Base-by-base conservation (phyloP, 805 yeast species). In the Lipomyces oligophaga region DNA sequence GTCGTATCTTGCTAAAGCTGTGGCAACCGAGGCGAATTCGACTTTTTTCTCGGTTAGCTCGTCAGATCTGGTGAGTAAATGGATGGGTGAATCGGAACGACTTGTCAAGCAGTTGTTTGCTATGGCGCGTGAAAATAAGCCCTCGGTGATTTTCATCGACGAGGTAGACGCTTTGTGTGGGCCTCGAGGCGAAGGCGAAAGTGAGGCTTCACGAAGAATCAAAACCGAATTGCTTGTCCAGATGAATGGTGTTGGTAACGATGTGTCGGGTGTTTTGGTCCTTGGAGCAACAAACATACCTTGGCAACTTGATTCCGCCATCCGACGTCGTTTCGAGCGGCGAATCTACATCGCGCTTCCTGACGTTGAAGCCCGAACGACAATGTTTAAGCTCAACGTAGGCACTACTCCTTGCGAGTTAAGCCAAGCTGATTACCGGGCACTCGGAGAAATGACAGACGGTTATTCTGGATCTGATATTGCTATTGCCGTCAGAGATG, bases 31-130 rank as follows among this genome's bases (percentile, higher is more conserved):
- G 61, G 96, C 97, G 40, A 88, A 90, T 64, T 86, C 97, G 0
- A 93, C 98, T 0, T 93, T 93, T 60, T 93, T 93, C 68, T 85
- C 96, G 2, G 95, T 93, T 1, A 83, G 95, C n/a, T 87, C 96
- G 0, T 85, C 95, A 11, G 98, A 93, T 66, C 75, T 93, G 60
- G 97, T 93, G 2, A 83, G 95, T 57, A 93, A 93, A 67, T 93
- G 98, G 98, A 90, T 90, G 97, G 98, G 98, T 60, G 98, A 93
- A 66, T 82, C 94, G 21, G 98, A 93, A 67, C 80, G 97, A 67
- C 77, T 93, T 47, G 97, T 93, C 22, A 93, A 90, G 66, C 97
- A 93, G 63, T 74, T 93, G 54, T 93, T 93, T 67, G 77, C 83
- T 27, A 86, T 90, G 95, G 98, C 98, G 4, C 76, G 98, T 56